phyloP scores from a whole-genome alignment of 2,329 filamentous ascomycete genomes.

The Zymoseptoria ardabiliae region DNA sequence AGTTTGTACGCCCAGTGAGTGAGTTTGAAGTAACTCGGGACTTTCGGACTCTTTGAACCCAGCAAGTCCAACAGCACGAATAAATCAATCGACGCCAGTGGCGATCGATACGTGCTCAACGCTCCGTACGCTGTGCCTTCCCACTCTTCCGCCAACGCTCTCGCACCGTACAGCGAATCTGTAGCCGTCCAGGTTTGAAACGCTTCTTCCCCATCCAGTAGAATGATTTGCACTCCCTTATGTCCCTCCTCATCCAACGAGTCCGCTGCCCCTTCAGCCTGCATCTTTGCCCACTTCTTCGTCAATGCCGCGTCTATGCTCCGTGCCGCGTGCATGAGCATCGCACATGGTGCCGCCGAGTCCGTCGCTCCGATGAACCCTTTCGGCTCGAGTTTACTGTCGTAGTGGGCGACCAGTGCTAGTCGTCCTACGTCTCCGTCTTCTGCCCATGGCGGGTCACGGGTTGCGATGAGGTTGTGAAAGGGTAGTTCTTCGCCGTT shows the following conservation, averaged over 20 bases:
- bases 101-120: slow-evolving; percentile 66
- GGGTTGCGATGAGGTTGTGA: slow-evolving; percentile 73
- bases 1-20: slow-evolving; percentile 89
- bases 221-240: slow-evolving; percentile 77
- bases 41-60: slow-evolving; percentile 57
- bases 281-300: slow-evolving; percentile 71
- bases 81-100: slow-evolving; percentile 71
- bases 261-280: slow-evolving; percentile 39
- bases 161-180: slow-evolving; percentile 82
- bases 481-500: slow-evolving; percentile 69
- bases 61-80: slow-evolving; percentile 90
- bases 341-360: slow-evolving; percentile 87
- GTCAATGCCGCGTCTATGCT: slow-evolving; percentile 74
- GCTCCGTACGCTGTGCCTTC: slow-evolving; percentile 61
- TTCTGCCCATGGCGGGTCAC: slow-evolving; percentile 77
- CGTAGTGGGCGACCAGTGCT: slow-evolving; percentile 89
- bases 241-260: slow-evolving; percentile 58
- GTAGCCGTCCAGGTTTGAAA: slow-evolving; percentile 70
- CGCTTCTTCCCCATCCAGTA: slow-evolving; percentile 92
- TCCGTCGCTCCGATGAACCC: slow-evolving; percentile 93
- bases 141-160: slow-evolving; percentile 74
- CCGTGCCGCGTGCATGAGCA: slow-evolving; percentile 78
- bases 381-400: slow-evolving; percentile 69
- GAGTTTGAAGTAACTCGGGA: slow-evolving; percentile 81
- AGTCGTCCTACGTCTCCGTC: slow-evolving; percentile 69